A percentile compares a stretch with the other conserved stretches of the same genome.
phyloP scores from a whole-genome alignment of 352 stramenopile genomes.

The Phytophthora cajani region DNA sequence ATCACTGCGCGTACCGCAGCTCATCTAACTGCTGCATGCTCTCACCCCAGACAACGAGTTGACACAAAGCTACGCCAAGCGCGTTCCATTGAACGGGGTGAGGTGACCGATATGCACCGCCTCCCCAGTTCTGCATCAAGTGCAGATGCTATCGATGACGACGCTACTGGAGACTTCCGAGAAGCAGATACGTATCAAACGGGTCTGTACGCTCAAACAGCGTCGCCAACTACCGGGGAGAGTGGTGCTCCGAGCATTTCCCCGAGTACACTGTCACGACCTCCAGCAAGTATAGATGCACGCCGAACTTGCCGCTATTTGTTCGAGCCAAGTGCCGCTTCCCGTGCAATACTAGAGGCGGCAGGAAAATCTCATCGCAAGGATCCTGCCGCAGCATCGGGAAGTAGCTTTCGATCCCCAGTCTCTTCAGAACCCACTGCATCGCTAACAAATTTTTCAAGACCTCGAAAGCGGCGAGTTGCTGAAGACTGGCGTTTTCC shows the following conservation, averaged over 20 bases:
- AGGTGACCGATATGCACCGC: background rate
- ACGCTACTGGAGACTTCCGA: background rate
- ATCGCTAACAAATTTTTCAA: background rate
- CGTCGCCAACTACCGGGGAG: background rate
- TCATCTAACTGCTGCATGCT: background rate
- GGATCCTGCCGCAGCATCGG: background rate
- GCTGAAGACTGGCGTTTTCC: background rate
- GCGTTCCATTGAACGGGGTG: background rate
- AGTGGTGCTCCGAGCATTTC: background rate
- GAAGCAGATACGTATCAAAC: background rate
- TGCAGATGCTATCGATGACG: background rate
- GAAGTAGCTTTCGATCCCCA: background rate
- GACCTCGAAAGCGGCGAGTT: background rate
- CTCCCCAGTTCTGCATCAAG: background rate
- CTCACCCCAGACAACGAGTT: background rate
- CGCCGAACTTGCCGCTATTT: conserved; percentile 1
- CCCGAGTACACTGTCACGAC: background rate
- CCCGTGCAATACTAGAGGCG: background rate
- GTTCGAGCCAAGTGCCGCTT: background rate
- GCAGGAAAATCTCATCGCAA: background rate
- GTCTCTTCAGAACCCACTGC: background rate
- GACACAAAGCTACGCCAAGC: background rate
- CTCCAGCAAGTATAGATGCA: background rate
- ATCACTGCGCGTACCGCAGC: background rate
- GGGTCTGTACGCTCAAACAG: background rate